Evolutionary conservation across 1,139 yeast genomes (phyloP), one percentile per base, ranked within the genome.

Genomic region (Suhomyces atakaporum): DNA sequence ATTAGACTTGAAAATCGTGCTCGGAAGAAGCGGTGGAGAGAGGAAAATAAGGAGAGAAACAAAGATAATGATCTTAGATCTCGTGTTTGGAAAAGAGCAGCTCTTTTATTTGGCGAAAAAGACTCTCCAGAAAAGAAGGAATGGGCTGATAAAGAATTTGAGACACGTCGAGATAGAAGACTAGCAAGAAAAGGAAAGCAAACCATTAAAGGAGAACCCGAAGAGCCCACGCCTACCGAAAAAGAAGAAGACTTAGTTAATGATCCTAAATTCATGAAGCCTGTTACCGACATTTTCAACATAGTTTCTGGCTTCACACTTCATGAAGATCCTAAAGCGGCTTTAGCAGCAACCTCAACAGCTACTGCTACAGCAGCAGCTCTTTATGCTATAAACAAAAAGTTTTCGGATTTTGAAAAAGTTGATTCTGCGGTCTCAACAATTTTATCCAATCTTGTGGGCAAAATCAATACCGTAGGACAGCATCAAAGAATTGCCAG

Each of bases 1-100:
- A 68, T 79, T 7, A 64, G 87, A 27, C 56, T 77, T 18, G 95
- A 83, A 39, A 89, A 89, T 51, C 72, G 96, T 33, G 92, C 85
- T 44, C 73, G 97, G 25, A 92, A 92, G 63, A 83, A 89, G 63
- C 78, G 80, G 49, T 92, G 97, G 97, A 77, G 97, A 54, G 92
- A 81, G 44, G 82, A 79, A 24, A 89, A 90, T 56, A 75, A 77
- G 11, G 84, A 84, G 44, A 73, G 94, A 45, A 90, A 90, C 56
- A 83, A 87, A 62, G 96, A 88, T 56, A 84, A 86, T 50, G 97
- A 90, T 56, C 64, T 90, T 41, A 73, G 95, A 36, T 78, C 86
- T 1, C 69, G 97, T 37, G 84, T 92, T 18, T 72, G 77, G 43
- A 82, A 81, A 47, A 69, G 92, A 30, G 97, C 97, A 0, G 68